phyloP scores from a whole-genome alignment of 1,284 basidiomycete genomes.

The Xerocomus nothofagi region DNA sequence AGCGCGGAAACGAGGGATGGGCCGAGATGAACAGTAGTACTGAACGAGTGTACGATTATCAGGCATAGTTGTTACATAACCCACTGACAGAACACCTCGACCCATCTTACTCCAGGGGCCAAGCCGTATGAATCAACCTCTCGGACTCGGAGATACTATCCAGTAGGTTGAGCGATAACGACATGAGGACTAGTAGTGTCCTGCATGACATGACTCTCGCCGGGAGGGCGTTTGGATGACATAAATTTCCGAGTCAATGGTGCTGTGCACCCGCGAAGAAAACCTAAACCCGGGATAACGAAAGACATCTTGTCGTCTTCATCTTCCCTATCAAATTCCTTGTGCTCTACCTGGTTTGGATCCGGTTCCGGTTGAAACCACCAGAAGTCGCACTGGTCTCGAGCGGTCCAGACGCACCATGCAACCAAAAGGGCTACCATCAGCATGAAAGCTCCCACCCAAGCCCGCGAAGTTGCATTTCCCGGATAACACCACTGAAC shows the following conservation, averaged over 20 bases:
- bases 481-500: conserved; percentile 26
- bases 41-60: background rate
- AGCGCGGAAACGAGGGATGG: background rate
- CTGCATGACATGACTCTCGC: conserved; percentile 10
- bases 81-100: background rate
- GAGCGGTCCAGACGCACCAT: conserved; percentile 28
- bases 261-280: background rate
- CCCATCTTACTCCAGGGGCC: background rate
- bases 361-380: conserved; percentile 30
- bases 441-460: conserved; percentile 14
- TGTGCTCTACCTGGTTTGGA: conserved; percentile 6
- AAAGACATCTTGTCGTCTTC: background rate
- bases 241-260: background rate
- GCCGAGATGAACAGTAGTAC: background rate
- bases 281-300: background rate
- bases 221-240: background rate
- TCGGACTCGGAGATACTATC: background rate
- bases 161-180: too few relatives aligned
- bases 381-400: conserved; percentile 19
- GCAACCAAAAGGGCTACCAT: conserved; percentile 12
- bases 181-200: background rate
- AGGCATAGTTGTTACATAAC: conserved; percentile 2
- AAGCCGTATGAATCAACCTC: too few relatives aligned
- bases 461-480: background rate
- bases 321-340: background rate